Conservation (phyloP, 176 grass and related monocot genomes). For the Carex kokanica region DNA sequence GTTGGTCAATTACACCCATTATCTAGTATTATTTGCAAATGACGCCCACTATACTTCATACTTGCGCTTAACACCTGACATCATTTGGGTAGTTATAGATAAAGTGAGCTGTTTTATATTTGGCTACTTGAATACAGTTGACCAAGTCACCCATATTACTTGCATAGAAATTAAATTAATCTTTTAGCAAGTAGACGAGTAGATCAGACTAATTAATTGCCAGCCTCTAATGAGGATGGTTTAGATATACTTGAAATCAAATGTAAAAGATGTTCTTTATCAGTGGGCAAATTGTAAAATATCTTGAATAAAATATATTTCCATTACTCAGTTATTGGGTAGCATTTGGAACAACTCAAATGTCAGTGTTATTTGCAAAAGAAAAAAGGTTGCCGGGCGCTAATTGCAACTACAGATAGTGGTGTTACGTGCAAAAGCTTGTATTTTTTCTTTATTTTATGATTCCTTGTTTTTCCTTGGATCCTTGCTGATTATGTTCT, state of each 20-base stretch:
- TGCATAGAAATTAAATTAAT: neutral
- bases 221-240: neutral
- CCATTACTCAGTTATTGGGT: neutral
- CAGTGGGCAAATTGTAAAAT: neutral
- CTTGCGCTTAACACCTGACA: neutral
- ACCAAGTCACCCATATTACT: neutral
- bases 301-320: neutral
- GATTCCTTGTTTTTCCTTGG: neutral
- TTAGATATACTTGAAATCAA: neutral
- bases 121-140: neutral
- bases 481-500: constrained; percentile 28
- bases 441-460: neutral
- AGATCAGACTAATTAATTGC: neutral
- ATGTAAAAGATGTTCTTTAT: neutral
- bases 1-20: neutral
- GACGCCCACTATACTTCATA: neutral
- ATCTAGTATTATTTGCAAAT: neutral
- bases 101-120: neutral
- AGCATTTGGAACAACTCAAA: neutral
- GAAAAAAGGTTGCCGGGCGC: neutral
- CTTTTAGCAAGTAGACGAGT: neutral
- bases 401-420: neutral
- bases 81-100: neutral
- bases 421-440: neutral
- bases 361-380: neutral